Conservation (phyloP, 352 stramenopile genomes). For the Globisporangium cederbergense region DNA sequence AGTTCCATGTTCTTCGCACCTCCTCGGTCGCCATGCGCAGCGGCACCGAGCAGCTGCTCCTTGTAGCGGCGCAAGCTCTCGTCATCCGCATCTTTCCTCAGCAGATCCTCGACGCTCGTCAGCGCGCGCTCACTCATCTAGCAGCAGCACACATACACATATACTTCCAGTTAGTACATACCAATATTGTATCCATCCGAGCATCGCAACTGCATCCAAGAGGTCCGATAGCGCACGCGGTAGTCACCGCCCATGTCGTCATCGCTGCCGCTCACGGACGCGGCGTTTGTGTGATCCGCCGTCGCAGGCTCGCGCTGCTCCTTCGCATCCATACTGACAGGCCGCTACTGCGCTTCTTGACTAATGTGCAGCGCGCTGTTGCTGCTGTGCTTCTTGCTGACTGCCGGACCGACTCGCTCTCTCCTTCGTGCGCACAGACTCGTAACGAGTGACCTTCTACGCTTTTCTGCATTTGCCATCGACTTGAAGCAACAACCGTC, state of each 20-base stretch:
- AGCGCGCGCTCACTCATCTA: constrained; percentile 69
- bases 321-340: background rate
- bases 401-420: constrained; percentile 2
- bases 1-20: constrained; percentile 26
- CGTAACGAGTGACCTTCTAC: background rate
- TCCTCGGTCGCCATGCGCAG: constrained; percentile 74
- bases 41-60: constrained; percentile 72
- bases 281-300: constrained; percentile 19
- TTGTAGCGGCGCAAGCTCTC: constrained; percentile 86
- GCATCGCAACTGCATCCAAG: background rate
- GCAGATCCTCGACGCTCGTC: constrained; percentile 62
- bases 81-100: constrained; percentile 78
- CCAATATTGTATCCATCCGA: background rate
- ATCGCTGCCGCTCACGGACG: constrained; percentile 34
- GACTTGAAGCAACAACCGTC: no score
- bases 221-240: constrained; percentile 28
- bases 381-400: background rate
- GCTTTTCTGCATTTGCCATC: background rate
- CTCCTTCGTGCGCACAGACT: background rate
- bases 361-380: background rate
- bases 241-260: constrained; percentile 35
- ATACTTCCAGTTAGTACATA: background rate
- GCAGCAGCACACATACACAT: background rate
- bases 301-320: background rate
- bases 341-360: background rate